phyloP scores from a whole-genome alignment of 140 eudicot genomes.

The Oenanthe javanica region DNA sequence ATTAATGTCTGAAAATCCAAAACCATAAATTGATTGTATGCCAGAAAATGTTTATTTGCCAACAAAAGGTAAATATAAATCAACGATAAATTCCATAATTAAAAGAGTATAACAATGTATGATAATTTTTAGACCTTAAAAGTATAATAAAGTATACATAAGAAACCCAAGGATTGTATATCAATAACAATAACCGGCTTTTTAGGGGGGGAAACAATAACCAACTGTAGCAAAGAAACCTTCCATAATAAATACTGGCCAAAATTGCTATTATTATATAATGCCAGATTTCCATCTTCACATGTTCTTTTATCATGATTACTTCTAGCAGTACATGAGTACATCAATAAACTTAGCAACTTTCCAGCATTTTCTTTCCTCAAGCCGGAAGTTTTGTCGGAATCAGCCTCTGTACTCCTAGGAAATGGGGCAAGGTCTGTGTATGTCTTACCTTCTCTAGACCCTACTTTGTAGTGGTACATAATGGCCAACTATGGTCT shows the following conservation, averaged over 20 bases:
- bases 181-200: neutral
- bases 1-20: neutral
- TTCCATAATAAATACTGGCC: neutral
- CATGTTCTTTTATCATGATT: neutral
- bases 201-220: too few relatives aligned
- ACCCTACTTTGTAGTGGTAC: too few relatives aligned
- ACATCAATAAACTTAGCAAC: neutral
- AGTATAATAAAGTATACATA: neutral
- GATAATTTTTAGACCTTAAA: neutral
- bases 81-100: slow-evolving; percentile 3
- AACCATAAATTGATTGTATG: too few relatives aligned
- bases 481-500: too few relatives aligned
- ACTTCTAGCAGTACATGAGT: neutral
- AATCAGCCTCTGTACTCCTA: too few relatives aligned
- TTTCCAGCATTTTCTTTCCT: neutral
- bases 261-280: neutral
- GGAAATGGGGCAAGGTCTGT: too few relatives aligned
- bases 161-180: neutral
- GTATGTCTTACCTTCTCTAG: too few relatives aligned
- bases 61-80: neutral
- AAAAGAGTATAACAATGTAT: neutral
- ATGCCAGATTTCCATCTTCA: neutral
- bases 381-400: too few relatives aligned
- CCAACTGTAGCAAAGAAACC: neutral
- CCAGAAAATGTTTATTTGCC: neutral